These are phyloP conservation scores for Scedosporium apiospermum DNA, from an alignment of 2,329 filamentous ascomycete genomes.

Conservation along the genomic window DNA sequence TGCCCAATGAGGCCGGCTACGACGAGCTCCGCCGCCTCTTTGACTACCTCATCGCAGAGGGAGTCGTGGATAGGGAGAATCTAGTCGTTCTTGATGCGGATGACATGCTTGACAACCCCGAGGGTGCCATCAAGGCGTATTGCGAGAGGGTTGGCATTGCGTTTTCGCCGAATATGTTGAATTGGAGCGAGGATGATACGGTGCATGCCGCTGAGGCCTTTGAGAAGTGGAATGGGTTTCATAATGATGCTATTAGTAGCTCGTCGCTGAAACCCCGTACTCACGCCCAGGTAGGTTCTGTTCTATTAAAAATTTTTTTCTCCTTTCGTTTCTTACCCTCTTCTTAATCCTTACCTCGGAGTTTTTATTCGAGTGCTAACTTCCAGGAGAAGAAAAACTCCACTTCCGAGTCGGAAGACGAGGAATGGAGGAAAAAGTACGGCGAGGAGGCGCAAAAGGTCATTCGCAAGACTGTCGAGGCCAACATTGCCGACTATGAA, in stretches of 20 bases:
- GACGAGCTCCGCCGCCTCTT: slow-evolving; percentile 78
- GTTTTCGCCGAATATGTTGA: slow-evolving; percentile 69
- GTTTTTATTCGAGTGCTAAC: slow-evolving; percentile 4
- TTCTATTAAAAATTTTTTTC: background rate
- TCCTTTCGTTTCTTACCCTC: slow-evolving; percentile 7
- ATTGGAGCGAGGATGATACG: slow-evolving; percentile 70
- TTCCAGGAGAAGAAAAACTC: slow-evolving; percentile 42
- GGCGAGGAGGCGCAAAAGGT: slow-evolving; percentile 60
- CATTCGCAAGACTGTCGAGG: slow-evolving; percentile 62
- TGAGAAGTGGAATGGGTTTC: slow-evolving; percentile 96
- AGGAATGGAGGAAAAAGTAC: slow-evolving; percentile 65
- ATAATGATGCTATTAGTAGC: slow-evolving; percentile 86
- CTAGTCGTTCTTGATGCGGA: slow-evolving; percentile 91
- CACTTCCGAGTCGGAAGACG: slow-evolving; percentile 56
- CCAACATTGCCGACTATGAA: slow-evolving; percentile 66
- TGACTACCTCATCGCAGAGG: slow-evolving; percentile 65
- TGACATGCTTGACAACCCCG: slow-evolving; percentile 80
- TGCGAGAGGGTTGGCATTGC: slow-evolving; percentile 73
- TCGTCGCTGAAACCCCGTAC: slow-evolving; percentile 62
- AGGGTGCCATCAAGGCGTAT: slow-evolving; percentile 65
- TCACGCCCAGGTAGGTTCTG: slow-evolving; percentile 46
- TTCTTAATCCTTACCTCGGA: slow-evolving; percentile 10
- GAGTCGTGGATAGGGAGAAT: slow-evolving; percentile 60
- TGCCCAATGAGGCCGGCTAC: slow-evolving; percentile 84
- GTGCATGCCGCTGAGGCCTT: slow-evolving; percentile 67